These are phyloP conservation scores for Prunus padus DNA, from an alignment of 306 rosid genomes.

Conservation along the genomic window DNA sequence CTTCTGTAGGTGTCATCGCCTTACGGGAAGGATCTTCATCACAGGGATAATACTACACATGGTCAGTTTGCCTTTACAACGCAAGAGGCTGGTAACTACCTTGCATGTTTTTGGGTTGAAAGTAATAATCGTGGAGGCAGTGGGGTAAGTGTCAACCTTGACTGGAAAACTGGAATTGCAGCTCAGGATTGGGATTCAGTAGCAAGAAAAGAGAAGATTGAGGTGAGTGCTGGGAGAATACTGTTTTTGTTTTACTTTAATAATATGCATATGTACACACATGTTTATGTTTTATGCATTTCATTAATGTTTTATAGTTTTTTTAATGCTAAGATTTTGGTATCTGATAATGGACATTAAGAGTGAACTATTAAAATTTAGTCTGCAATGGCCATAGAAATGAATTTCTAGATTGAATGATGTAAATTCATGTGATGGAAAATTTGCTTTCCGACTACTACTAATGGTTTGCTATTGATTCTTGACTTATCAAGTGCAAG, in stretches of 20 bases:
- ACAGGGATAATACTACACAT: slow-evolving; percentile 60
- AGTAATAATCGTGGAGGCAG: slow-evolving; percentile 27
- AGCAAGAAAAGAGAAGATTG: slow-evolving; percentile 91
- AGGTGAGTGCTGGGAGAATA: slow-evolving; percentile 35
- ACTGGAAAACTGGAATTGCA: slow-evolving; percentile 94
- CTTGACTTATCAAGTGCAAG: neutral
- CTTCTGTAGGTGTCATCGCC: slow-evolving; percentile 81
- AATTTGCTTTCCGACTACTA: neutral
- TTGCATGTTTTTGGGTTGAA: slow-evolving; percentile 81
- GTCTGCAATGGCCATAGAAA: neutral
- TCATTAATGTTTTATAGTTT: neutral
- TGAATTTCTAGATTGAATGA: neutral
- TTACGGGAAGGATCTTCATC: slow-evolving; percentile 72
- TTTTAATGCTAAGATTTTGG: neutral
- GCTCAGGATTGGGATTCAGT: slow-evolving; percentile 99
- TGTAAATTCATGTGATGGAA: neutral
- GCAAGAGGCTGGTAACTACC: slow-evolving; percentile 79
- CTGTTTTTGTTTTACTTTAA: neutral
- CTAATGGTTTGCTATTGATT: neutral
- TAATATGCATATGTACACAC: neutral
- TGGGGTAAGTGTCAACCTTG: slow-evolving; percentile 67
- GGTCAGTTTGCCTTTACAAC: slow-evolving; percentile 91
- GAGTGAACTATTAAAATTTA: neutral
- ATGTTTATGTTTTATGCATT: no score
- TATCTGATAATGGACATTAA: neutral